Base-by-base conservation (phyloP, 495 filamentous ascomycete species). In the Lasiosphaeria hispida region DNA sequence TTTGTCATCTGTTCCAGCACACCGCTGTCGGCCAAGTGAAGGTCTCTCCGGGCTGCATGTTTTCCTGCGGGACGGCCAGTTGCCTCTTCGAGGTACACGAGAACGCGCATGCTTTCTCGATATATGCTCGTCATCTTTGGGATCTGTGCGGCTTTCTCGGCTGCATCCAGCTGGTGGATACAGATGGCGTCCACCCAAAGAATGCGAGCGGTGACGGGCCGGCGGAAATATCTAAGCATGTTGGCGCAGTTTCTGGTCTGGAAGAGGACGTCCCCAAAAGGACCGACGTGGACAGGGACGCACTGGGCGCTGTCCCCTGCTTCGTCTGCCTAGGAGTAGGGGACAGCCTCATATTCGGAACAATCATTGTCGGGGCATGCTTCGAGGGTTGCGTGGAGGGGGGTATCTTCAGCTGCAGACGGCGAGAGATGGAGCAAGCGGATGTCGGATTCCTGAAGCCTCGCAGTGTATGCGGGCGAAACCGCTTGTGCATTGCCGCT, bases 381-480 rank as follows among this genome's bases (percentile, higher is more conserved):
- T 38, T 65, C 53, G 11, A 70, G 43, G 2, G 51, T 55, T 10
- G 63, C 2, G 42, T 70, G 68, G 30, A 70, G 18, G 18, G 48
- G 48, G 10, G 18, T 11, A 34, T 11, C 11, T n/a, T 4, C 9
- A 7, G 7, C 3, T 8, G 19, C 3, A 3, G 23, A 35, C 7
- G 48, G 48, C 3, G 48, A 50, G 23, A 50, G 48, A 50, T 6
- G 19, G 10, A 50, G 7, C 3, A 50, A n/a, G 3, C 48, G 48
- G 48, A 50, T 50, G 7, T 48, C 44, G 10, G 3, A 3, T 7
- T 18, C 6, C 4, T 5, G 5, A 10, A 48, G 44, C 15, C 11
- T 3, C 13, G 7, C 15, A 4, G 7, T 7, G 44, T 23, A 48
- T 3, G 18, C 15, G 3, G 19, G 15, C 6, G n/a, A 10, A 9